Conservation (phyloP, 345 rosid genomes). For the Aquilaria yunnanensis region DNA sequence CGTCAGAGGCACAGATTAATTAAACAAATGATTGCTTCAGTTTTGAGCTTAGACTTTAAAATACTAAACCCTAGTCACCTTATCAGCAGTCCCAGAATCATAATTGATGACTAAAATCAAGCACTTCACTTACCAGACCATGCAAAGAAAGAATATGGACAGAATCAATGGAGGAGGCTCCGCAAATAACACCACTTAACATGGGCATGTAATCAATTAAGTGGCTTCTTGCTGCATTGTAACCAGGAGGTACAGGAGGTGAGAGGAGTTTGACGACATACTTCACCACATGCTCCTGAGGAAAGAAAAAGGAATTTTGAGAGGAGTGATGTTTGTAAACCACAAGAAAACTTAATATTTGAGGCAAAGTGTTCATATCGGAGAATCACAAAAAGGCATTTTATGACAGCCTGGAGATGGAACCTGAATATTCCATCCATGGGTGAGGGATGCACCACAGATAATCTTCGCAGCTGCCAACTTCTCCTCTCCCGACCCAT, state of each 20-base stretch:
- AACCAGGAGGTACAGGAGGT: constrained; percentile 39
- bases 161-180: constrained; percentile 44
- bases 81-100: not conserved
- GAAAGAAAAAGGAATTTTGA: constrained; percentile 10
- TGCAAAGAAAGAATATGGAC: constrained; percentile 60
- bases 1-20: not conserved
- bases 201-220: constrained; percentile 44
- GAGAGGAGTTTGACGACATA: constrained; percentile 62
- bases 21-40: not conserved
- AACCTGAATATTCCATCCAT: constrained; percentile 80
- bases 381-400: not conserved
- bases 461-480: constrained; percentile 56
- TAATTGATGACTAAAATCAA: too few relatives aligned
- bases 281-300: constrained; percentile 57
- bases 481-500: constrained; percentile 46
- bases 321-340: not conserved
- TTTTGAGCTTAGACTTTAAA: not conserved
- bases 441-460: constrained; percentile 56
- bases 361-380: not conserved
- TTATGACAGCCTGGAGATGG: not conserved
- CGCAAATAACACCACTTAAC: constrained; percentile 47
- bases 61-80: not conserved
- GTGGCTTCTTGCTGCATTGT: constrained; percentile 31
- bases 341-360: not conserved
- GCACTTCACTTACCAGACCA: constrained; percentile 47